Evolutionary conservation across 768 basidiomycete species (phyloP), one percentile per base, ranked within the genome.

Genomic region (Trichaptum fuscoviolaceum): DNA sequence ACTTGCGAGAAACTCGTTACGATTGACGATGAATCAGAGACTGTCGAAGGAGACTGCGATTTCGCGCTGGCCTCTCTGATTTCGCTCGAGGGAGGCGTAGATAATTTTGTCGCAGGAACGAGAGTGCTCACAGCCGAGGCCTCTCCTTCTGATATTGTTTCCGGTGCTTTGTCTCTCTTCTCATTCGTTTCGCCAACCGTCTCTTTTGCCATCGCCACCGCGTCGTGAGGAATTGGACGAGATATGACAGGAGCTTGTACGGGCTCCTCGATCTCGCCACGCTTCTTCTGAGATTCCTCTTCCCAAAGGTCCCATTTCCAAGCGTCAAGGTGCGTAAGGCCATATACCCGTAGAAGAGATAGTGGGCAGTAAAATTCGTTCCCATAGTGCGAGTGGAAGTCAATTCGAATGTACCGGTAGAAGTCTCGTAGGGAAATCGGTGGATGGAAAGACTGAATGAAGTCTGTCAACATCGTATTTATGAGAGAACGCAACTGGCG

Each of bases 301-400:
- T 91, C 86, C 91, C 92, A 94, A 7, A 81, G 81, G 62, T 93
- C 92, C 90, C 93, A 92, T 71, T 96, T 96, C 87, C 92, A 99
- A 71, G 95, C 87, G 68, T 99, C 96, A 69, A 99, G 87, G 78
- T 99, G 95, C 1, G 95, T 98, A 64, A 96, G 87, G 6, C 97
- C 97, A 68, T 95, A 99, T 0, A n/a, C 95, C 30, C 95, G 89
- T 20, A 99, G 83, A 0, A 98, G 85, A 0, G 93, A 95, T 20
- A 99, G 82, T 0, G 97, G 97, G 72, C 97, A 99, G 75, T 95
- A 99, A 78, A 91, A 99, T 76, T 99, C 97, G 71, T 86, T 91
- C 23, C 95, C 93, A 71, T 97, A 99, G 73, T 95, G 91, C 0
- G 93, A 91, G 63, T 91, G 85, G 74, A 99, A 98, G 76, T 98